phyloP scores from a whole-genome alignment of 129 eudicot genomes.

The Dittrichia graveolens region DNA sequence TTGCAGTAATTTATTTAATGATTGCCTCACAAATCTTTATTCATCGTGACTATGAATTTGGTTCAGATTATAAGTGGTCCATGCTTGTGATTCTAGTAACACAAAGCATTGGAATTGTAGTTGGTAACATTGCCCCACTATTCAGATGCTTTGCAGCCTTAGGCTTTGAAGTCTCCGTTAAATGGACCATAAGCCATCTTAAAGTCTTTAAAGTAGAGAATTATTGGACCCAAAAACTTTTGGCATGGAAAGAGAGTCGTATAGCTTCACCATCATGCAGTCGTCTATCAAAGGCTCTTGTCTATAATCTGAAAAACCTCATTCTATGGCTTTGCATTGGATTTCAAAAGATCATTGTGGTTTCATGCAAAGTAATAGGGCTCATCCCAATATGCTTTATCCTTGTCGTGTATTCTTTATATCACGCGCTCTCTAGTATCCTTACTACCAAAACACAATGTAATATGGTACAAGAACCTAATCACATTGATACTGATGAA shows the following conservation, averaged over 20 bases:
- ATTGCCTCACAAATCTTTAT: neutral
- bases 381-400: neutral
- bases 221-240: slow-evolving; percentile 1
- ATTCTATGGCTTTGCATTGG: neutral
- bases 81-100: neutral
- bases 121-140: neutral
- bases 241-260: neutral
- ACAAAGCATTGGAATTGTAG: neutral
- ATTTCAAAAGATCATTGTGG: slow-evolving; percentile 1
- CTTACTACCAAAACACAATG: neutral
- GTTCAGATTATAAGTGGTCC: neutral
- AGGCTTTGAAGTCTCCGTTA: neutral
- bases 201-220: slow-evolving; percentile 3
- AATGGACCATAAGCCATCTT: neutral
- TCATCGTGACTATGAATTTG: no score
- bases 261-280: neutral
- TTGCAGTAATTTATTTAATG: neutral
- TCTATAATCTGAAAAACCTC: neutral
- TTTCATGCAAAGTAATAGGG: neutral
- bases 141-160: slow-evolving; percentile 1
- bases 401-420: neutral
- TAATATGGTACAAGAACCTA: neutral
- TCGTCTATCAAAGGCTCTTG: neutral
- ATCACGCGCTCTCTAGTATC: neutral
- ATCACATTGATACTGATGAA: neutral